Conservation (phyloP, 2,329 filamentous ascomycete genomes). For the Penicillium sp. region DNA sequence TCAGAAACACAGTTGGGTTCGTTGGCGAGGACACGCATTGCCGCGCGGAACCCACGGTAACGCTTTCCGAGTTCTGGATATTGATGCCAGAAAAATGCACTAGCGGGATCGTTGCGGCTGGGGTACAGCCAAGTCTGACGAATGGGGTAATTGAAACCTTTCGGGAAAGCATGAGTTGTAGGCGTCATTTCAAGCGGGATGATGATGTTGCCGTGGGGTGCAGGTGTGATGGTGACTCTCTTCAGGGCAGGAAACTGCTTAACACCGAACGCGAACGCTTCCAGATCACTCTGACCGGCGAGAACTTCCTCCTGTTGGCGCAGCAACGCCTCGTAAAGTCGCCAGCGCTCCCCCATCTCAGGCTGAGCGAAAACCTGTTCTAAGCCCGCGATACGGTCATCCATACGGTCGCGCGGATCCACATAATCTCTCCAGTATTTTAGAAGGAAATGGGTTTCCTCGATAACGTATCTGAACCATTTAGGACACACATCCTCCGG, state of each 20-base stretch:
- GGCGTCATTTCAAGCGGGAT: constrained; percentile 42
- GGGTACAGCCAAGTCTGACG: constrained; percentile 24
- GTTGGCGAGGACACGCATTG: constrained; percentile 27
- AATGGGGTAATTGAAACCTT: constrained; percentile 41
- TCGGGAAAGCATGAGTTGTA: constrained; percentile 41
- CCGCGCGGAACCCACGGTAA: constrained; percentile 34
- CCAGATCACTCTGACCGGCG: constrained; percentile 23
- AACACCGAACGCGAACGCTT: constrained; percentile 34
- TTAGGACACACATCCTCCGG: neutral
- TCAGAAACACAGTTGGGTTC: constrained; percentile 31
- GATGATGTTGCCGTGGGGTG: constrained; percentile 38
- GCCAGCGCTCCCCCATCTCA: constrained; percentile 28
- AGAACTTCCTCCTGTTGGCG: constrained; percentile 34
- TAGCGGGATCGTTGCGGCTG: constrained; percentile 15
- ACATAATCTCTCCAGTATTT: neutral
- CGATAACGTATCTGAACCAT: constrained; percentile 11
- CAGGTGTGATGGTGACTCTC: constrained; percentile 41
- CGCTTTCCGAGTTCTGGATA: constrained; percentile 9
- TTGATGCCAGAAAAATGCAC: neutral
- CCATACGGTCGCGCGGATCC: constrained; percentile 1
- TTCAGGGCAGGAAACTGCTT: constrained; percentile 36
- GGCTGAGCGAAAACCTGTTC: constrained; percentile 6
- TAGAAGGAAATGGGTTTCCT: constrained; percentile 8
- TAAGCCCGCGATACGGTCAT: constrained; percentile 5
- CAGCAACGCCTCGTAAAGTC: constrained; percentile 33